These are phyloP conservation scores for Periconia sp. DNA, from an alignment of 2,329 filamentous ascomycete species.

Conservation along the genomic window DNA sequence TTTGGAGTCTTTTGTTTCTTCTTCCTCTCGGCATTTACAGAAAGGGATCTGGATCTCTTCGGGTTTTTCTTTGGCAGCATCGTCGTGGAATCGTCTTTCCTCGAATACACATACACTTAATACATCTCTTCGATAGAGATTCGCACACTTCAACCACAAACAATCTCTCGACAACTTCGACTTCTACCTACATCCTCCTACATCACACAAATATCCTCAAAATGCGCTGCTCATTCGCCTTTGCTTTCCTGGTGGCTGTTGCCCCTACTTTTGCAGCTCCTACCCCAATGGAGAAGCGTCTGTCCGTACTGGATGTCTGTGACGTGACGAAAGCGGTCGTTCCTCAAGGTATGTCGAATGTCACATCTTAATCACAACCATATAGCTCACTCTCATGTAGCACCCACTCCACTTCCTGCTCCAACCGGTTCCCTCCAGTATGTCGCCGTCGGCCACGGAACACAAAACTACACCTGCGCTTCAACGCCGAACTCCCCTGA, in stretches of 20 bases:
- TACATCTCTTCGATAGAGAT: background rate
- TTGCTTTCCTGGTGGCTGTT: slow-evolving; percentile 31
- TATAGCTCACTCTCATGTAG: slow-evolving; percentile 38
- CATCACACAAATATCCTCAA: slow-evolving; percentile 3
- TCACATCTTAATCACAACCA: background rate
- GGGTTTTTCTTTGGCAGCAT: slow-evolving; percentile 1
- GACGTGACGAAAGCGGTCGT: slow-evolving; percentile 33
- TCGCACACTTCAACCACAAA: background rate
- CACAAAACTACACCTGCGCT: slow-evolving; percentile 90
- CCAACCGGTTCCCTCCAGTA: slow-evolving; percentile 68
- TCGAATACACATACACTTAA: background rate
- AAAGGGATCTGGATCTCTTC: slow-evolving; percentile 18
- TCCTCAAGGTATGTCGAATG: slow-evolving; percentile 31
- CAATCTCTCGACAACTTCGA: background rate
- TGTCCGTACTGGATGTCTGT: slow-evolving; percentile 21
- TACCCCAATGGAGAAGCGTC: slow-evolving; percentile 14
- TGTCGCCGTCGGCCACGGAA: slow-evolving; percentile 84
- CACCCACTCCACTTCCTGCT: slow-evolving; percentile 61
- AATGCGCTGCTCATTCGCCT: slow-evolving; percentile 37
- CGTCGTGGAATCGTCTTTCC: background rate
- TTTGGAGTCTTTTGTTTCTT: slow-evolving; percentile 4
- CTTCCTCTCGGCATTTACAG: slow-evolving; percentile 2
- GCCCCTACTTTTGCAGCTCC: slow-evolving; percentile 39
- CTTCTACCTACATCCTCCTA: background rate
- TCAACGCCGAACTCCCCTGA: slow-evolving; percentile 51